Evolutionary conservation across 2,329 filamentous ascomycete species (phyloP), one percentile per base, ranked within the genome.

Genomic region (Sarocladiaceae sp.): DNA sequence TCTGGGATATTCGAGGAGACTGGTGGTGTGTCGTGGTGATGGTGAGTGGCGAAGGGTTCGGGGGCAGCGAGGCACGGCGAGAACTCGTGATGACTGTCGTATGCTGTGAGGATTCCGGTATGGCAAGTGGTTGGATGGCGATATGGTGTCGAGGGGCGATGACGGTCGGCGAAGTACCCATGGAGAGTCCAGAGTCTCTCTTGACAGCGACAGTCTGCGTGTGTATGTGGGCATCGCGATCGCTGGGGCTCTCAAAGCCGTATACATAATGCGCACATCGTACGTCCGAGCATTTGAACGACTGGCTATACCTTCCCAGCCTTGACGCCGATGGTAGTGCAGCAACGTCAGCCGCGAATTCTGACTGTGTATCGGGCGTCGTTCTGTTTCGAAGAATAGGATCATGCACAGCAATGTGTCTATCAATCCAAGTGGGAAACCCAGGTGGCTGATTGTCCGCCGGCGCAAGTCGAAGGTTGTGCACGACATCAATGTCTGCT

Each of bases 241-340:
- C 74, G 43, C 72, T 62, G 29, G 62, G 63, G 46, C 66, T 70
- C 27, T 64, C 54, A 53, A 79, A 78, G 23, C 76, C 76, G 50
- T 80, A 80, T 29, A 80, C 70, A 57, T 78, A 80, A 56, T 76
- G 70, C 47, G 75, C 59, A 52, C 76, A 80, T 45, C 64, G 64
- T 43, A 78, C 70, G 49, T 78, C 64, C 59, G 65, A 70, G 57
- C 76, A 80, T 56, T 76, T 79, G 57, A 72, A 72, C 10, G 72
- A 53, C 23, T 41, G 37, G 15, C 37, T 29, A 24, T 27, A 41
- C 9, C 37, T 7, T 12, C 3, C 9, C 15, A 16, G 13, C 5
- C 23, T 21, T 10, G 10, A 12, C 15, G 10, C 12, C 12, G 24
- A 11, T 4, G 20, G 19, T 15, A 23, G 3, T 15, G 37, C 9